phyloP scores from a whole-genome alignment of 192 early-diverging fungal species.

The Backusella mclennaniae region DNA sequence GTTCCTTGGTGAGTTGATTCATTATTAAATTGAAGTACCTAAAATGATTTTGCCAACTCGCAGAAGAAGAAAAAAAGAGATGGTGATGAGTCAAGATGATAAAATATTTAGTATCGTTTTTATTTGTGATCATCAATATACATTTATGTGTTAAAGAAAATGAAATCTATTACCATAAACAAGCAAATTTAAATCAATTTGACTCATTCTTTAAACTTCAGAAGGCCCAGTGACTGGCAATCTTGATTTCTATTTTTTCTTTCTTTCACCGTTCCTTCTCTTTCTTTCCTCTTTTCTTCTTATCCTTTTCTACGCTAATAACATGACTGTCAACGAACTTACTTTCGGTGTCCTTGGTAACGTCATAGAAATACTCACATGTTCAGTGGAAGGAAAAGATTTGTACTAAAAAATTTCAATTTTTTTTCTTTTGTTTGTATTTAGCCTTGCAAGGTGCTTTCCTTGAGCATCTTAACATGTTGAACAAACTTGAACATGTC shows the following conservation, averaged over 20 bases:
- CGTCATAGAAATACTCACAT: background rate
- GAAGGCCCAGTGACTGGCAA: background rate
- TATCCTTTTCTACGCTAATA: background rate
- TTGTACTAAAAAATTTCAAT: background rate
- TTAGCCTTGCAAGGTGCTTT: constrained; percentile 97
- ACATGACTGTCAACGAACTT: background rate
- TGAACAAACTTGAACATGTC: constrained; percentile 67
- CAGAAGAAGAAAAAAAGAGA: background rate
- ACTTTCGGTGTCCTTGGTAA: constrained; percentile 16
- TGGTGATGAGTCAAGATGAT: background rate
- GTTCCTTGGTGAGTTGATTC: background rate
- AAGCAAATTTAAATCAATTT: constrained; percentile 4
- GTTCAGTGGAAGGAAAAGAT: background rate
- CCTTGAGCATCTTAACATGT: constrained; percentile 83
- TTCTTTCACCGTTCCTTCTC: background rate
- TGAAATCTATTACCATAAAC: background rate
- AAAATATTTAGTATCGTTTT: background rate
- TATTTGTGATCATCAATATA: background rate
- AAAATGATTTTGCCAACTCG: background rate
- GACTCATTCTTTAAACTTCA: constrained; percentile 6
- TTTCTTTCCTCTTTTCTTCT: background rate
- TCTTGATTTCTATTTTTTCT: background rate
- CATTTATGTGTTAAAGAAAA: background rate
- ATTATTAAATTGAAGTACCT: background rate
- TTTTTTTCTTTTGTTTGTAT: background rate